Conservation (phyloP, 768 basidiomycete species). For the Tulasnella sp. region DNA sequence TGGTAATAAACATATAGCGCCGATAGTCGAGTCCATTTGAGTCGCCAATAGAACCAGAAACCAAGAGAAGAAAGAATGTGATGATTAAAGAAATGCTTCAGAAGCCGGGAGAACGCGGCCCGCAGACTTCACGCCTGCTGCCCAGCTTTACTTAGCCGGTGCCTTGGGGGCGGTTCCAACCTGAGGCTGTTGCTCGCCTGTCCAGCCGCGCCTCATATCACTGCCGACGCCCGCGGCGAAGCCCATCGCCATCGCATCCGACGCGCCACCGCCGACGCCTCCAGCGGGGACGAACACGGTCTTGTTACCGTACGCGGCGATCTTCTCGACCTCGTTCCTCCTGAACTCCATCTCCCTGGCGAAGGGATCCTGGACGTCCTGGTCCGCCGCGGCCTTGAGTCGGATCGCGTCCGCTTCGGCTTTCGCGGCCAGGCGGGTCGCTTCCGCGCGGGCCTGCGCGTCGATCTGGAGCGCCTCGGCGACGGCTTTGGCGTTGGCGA, state of each 20-base stretch:
- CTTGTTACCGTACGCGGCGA: constrained; percentile 59
- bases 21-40: neutral
- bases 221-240: constrained; percentile 64
- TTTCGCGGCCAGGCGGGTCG: constrained; percentile 51
- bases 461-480: constrained; percentile 64
- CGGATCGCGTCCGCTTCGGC: constrained; percentile 34
- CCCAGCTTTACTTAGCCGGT: neutral
- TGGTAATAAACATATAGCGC: neutral
- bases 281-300: constrained; percentile 32
- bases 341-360: constrained; percentile 74
- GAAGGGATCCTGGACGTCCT: constrained; percentile 56
- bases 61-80: neutral
- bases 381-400: constrained; percentile 66
- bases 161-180: neutral
- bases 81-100: neutral
- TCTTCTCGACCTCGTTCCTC: constrained; percentile 58
- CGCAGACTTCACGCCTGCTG: neutral
- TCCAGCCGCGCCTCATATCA: constrained; percentile 22
- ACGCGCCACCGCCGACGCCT: neutral
- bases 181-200: neutral
- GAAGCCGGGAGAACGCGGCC: too few relatives aligned
- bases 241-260: constrained; percentile 59
- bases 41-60: neutral
- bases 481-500: constrained; percentile 70
- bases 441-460: constrained; percentile 73